Base-by-base conservation (phyloP, 2,329 filamentous ascomycete genomes). In the Sphaerulina populicola region DNA sequence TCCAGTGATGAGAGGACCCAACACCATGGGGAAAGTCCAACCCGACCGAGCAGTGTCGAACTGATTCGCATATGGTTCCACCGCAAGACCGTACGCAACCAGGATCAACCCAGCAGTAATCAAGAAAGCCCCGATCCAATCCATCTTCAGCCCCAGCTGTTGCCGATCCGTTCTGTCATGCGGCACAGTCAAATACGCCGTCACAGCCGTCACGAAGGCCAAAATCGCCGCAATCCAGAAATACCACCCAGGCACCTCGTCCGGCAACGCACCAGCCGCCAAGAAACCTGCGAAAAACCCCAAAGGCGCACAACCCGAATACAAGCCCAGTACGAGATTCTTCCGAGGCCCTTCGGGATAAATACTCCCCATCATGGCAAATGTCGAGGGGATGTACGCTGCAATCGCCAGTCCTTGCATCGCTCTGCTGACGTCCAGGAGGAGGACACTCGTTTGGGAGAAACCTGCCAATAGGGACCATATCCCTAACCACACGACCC, bases 381-480 rank as follows among this genome's bases (percentile, higher is more conserved):
- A 67, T 3, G 60, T 64, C 3, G 62, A 62, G 3, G 67, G 67
- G 7, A 59, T 64, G 40, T 66, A 68, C 0, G 66, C 66, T 6
- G 67, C 67, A 37, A 68, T 64, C 6, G 66, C 65, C 2, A 68
- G 54, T 2, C 67, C 67, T 53, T 69, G 66, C 64, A 68, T 67
- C 3, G 67, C 66, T 21, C 67, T 56, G 6, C 64, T 55, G 11
- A 69, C 52, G 38, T 68, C 61, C 1, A 69, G 57, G 2, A 69
- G 57, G 15, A 67, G 41, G 3, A 62, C 37, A 2, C 59, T 42
- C 6, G 52, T 56, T 12, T 49, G 49, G 12, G 59, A 54, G 49
- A 68, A 68, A 15, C 64, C 66, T 10, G 65, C 65, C 2, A 68
- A 55, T 10, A 67, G 44, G 0, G 62, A 63, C 66, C 66, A 69